Conservation (phyloP, 805 yeast genomes). For the Metschnikowia arizonensis region DNA sequence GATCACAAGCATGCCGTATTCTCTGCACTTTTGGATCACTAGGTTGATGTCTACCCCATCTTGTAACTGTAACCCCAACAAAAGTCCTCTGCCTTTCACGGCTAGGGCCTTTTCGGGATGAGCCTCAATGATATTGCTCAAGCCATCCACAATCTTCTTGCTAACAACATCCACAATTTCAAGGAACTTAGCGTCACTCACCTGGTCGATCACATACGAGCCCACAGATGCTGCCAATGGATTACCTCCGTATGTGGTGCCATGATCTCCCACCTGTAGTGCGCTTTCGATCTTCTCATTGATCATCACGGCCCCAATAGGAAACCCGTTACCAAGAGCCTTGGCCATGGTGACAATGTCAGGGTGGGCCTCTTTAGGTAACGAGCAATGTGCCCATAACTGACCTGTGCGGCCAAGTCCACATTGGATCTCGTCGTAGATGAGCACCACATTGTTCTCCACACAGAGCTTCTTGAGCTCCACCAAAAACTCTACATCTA, state of each 20-base stretch:
- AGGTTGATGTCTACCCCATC: slow-evolving; percentile 52
- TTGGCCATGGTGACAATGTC: slow-evolving; percentile 93
- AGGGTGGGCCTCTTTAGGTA: slow-evolving; percentile 82
- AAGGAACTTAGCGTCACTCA: slow-evolving; percentile 60
- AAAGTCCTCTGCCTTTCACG: slow-evolving; percentile 83
- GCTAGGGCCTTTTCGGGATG: slow-evolving; percentile 60
- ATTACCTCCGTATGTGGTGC: slow-evolving; percentile 97
- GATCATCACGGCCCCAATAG: slow-evolving; percentile 91
- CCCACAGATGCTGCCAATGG: slow-evolving; percentile 87
- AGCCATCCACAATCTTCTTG: slow-evolving; percentile 47
- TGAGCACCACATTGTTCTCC: slow-evolving; percentile 67
- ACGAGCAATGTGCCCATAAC: slow-evolving; percentile 84
- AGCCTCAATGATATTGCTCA: slow-evolving; percentile 47
- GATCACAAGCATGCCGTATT: slow-evolving; percentile 75
- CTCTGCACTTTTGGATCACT: slow-evolving; percentile 67
- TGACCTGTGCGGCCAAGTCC: slow-evolving; percentile 92
- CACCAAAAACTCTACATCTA: slow-evolving; percentile 58
- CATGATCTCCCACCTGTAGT: slow-evolving; percentile 90
- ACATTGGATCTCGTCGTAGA: slow-evolving; percentile 95
- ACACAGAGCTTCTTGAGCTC: slow-evolving; percentile 65
- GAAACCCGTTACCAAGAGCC: slow-evolving; percentile 95
- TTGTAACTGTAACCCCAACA: slow-evolving; percentile 76
- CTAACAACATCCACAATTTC: slow-evolving; percentile 58
- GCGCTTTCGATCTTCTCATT: slow-evolving; percentile 70
- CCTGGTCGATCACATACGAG: slow-evolving; percentile 63